These are phyloP conservation scores for Ophiorrhiza pumila DNA, from an alignment of 257 asterid species.

Conservation along the genomic window DNA sequence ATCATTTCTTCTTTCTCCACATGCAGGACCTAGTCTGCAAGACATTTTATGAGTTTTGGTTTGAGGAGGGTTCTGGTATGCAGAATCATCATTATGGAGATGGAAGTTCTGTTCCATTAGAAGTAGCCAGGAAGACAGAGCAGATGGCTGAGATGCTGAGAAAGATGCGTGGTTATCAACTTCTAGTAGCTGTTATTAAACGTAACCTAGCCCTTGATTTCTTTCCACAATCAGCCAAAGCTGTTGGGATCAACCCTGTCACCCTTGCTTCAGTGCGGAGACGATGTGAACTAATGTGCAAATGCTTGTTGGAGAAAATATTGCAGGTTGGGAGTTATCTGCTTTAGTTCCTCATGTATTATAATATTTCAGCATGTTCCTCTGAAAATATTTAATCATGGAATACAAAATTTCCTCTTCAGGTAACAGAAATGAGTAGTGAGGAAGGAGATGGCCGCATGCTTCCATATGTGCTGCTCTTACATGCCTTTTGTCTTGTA, in stretches of 20 bases:
- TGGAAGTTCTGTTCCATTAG: constrained; percentile 92
- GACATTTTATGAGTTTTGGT: constrained; percentile 99
- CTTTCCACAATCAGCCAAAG: constrained; percentile 95
- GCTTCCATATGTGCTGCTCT: constrained; percentile 87
- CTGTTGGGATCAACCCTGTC: constrained; percentile 85
- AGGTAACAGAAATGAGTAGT: constrained; percentile 74
- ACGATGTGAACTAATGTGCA: constrained; percentile 98
- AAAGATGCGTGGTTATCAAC: constrained; percentile 76
- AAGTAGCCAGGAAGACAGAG: constrained; percentile 87
- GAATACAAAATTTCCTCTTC: constrained; percentile 19
- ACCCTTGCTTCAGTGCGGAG: constrained; percentile 92
- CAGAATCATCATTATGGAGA: constrained; percentile 61
- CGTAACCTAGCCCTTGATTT: constrained; percentile 89
- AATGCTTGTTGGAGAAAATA: constrained; percentile 86
- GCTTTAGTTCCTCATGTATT: constrained; percentile 20
- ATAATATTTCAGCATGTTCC: not conserved
- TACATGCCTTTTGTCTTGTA: constrained; percentile 89
- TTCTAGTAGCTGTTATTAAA: constrained; percentile 71
- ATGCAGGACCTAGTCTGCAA: constrained; percentile 94
- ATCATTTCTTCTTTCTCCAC: constrained; percentile 12
- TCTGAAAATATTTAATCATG: not conserved
- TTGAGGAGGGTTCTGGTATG: constrained; percentile 78
- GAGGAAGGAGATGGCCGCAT: constrained; percentile 76
- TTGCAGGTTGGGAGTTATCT: constrained; percentile 59
- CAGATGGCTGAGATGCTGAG: constrained; percentile 89